Evolutionary conservation across 2,329 filamentous ascomycete genomes (phyloP).

Genomic region (Trichophyton equinum): DNA sequence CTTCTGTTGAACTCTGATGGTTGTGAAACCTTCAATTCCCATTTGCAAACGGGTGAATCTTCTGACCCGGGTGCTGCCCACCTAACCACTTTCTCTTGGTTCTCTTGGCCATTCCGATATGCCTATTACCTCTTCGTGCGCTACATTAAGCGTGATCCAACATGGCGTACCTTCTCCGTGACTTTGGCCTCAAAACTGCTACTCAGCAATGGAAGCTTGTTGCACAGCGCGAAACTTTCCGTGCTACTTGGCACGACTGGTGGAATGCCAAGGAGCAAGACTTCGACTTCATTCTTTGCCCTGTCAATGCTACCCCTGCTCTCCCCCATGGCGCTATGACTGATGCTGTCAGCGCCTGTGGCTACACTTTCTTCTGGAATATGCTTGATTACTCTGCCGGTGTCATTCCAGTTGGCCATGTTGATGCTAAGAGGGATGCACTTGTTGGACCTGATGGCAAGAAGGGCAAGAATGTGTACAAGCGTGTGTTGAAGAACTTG

Average conservation of each 20-base stretch:
- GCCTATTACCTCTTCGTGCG: conserved; percentile 84
- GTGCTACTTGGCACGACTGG: conserved; percentile 69
- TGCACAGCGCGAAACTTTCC: conserved; percentile 62
- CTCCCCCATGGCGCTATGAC: conserved; percentile 79
- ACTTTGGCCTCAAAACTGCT: conserved; percentile 62
- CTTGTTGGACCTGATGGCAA: conserved; percentile 38
- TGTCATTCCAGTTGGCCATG: conserved; percentile 72
- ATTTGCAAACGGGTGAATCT: conserved; percentile 64
- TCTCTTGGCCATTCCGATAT: conserved; percentile 64
- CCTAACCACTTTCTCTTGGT: conserved; percentile 59
- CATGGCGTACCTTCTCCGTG: conserved; percentile 65
- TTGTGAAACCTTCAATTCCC: conserved; percentile 63
- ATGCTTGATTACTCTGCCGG: conserved; percentile 79
- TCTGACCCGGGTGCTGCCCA: conserved; percentile 66
- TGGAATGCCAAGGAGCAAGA: conserved; percentile 58
- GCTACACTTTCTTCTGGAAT: conserved; percentile 91
- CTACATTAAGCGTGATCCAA: conserved; percentile 60
- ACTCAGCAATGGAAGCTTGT: conserved; percentile 76
- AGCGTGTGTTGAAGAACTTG: conserved; percentile 23
- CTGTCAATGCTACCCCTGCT: conserved; percentile 82
- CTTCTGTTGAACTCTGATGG: conserved; percentile 77
- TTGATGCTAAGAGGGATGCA: conserved; percentile 58
- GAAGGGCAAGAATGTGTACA: conserved; percentile 36
- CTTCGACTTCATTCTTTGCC: conserved; percentile 68
- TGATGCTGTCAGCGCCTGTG: conserved; percentile 72